Base-by-base conservation (phyloP, 1,284 basidiomycete genomes). In the Amylostereum areolatum region DNA sequence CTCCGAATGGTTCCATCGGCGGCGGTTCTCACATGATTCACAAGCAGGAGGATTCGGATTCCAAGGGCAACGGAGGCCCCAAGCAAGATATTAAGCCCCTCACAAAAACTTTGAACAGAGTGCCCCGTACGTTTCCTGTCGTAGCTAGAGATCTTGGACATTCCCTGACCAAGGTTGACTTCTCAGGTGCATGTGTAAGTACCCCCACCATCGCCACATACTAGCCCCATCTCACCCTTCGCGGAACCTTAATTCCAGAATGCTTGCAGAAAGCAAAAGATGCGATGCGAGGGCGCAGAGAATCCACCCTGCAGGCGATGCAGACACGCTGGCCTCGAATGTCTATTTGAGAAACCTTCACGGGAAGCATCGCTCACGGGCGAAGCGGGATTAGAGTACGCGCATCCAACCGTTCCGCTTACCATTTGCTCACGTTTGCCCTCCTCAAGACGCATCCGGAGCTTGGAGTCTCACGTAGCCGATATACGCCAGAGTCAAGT, bases 241-340 rank as follows among this genome's bases (percentile, higher is more conserved):
- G 18, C 18, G 18, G 18, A 18, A 18, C 18, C 18, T 18, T 18
- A 18, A 18, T 31, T 27, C 24, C 46, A 57, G 56, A 57, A 57
- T 52, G 56, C 56, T 25, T 57, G 56, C 31, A 56, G 56, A 41
- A 57, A 89, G 61, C 89, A 91, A 69, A 91, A 91, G 68, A 91
- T 91, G 88, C 75, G 87, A 57, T 91, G 88, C 59, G 88, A 93
- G 72, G 90, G 89, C 4, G 91, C 92, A 41, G 92, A 94, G 65
- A 89, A 89, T 57, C 92, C 92, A 29, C 92, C 92, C 18, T 96
- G 92, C 67, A 85, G 89, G 61, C 80, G 92, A 35, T 96, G 92
- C 66, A 78, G 87, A 43, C 88, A 92, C 58, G 83, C 87, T 25
- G 85, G 88, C 5, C 75, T 92, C 18, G 85, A 89, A 45, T 95